phyloP scores from a whole-genome alignment of 768 basidiomycete species.

The Hortiboletus campestris region DNA sequence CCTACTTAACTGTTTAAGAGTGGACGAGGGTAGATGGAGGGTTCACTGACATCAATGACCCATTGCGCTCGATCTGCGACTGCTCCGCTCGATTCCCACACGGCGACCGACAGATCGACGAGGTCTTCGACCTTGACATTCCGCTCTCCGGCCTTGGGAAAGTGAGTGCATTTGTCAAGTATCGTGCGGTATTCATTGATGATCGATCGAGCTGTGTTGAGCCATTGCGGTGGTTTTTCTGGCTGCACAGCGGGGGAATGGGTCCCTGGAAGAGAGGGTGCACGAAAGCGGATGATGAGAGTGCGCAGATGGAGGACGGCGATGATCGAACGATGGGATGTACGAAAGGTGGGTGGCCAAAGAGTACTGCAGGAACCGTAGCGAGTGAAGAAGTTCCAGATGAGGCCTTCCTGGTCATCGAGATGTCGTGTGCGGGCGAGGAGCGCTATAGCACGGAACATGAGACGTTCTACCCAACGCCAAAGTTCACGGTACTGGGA shows the following conservation, averaged over 20 bases:
- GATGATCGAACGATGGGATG: conserved; percentile 70
- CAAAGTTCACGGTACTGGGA: conserved; percentile 76
- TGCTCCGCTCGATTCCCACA: conserved; percentile 77
- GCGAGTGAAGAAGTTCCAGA: conserved; percentile 64
- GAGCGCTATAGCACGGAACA: conserved; percentile 78
- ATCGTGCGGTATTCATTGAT: conserved; percentile 70
- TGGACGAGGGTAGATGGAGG: neutral
- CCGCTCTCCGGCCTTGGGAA: conserved; percentile 78
- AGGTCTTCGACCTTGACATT: conserved; percentile 83
- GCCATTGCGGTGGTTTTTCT: conserved; percentile 51
- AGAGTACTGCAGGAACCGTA: conserved; percentile 60
- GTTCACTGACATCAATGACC: conserved; percentile 71
- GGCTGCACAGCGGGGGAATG: conserved; percentile 19
- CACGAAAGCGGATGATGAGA: conserved; percentile 51
- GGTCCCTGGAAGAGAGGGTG: conserved; percentile 13
- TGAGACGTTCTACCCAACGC: conserved; percentile 77
- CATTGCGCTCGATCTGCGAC: conserved; percentile 64
- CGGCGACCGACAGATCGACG: conserved; percentile 72
- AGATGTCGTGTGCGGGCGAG: conserved; percentile 46
- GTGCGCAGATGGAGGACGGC: conserved; percentile 72
- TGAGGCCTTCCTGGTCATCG: conserved; percentile 36
- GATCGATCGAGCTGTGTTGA: conserved; percentile 61
- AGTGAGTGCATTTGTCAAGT: conserved; percentile 64
- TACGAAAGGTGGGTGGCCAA: conserved; percentile 81
- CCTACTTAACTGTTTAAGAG: conserved; percentile 38